Conservation (phyloP, 139 green algal genomes). For the Mesotaenium endlicherianum region DNA sequence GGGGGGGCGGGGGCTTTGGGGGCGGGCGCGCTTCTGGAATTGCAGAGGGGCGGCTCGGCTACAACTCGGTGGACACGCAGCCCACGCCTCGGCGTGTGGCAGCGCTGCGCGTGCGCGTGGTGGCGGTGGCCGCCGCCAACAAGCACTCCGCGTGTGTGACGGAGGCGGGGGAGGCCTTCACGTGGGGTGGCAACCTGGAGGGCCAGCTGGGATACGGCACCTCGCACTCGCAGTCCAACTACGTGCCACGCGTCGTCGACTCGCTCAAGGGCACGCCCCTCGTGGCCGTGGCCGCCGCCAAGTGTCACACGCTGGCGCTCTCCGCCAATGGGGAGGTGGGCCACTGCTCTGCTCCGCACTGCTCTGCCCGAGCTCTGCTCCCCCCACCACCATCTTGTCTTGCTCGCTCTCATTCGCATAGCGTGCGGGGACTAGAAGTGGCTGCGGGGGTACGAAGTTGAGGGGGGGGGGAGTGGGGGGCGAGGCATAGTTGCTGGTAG, state of each 20-base stretch:
- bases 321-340: slow-evolving; percentile 75
- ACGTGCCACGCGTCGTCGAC: slow-evolving; percentile 33
- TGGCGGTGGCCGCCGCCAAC: slow-evolving; percentile 46
- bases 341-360: too few relatives aligned
- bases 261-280: slow-evolving; percentile 49
- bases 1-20: too few relatives aligned
- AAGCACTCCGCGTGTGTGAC: slow-evolving; percentile 42
- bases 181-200: slow-evolving; percentile 48
- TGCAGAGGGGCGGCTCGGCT: slow-evolving; percentile 48
- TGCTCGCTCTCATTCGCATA: too few relatives aligned
- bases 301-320: slow-evolving; percentile 84
- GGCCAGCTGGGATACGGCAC: slow-evolving; percentile 51
- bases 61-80: slow-evolving; percentile 44
- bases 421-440: too few relatives aligned
- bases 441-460: too few relatives aligned
- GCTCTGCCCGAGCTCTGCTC: too few relatives aligned
- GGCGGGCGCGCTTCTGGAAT: too few relatives aligned
- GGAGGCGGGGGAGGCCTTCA: slow-evolving; percentile 31
- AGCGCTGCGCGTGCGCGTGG: slow-evolving; percentile 6
- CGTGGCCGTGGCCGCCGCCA: slow-evolving; percentile 66
- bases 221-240: slow-evolving; percentile 21
- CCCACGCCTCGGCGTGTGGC: slow-evolving; percentile 30
- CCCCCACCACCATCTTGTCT: neutral
- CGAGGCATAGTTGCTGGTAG: too few relatives aligned
- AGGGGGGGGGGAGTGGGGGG: too few relatives aligned